Percentiles rank a stretch among this genome's conserved stretches.
Evolutionary conservation across 768 basidiomycete species (phyloP).

Genomic region (Suillus lakei): DNA sequence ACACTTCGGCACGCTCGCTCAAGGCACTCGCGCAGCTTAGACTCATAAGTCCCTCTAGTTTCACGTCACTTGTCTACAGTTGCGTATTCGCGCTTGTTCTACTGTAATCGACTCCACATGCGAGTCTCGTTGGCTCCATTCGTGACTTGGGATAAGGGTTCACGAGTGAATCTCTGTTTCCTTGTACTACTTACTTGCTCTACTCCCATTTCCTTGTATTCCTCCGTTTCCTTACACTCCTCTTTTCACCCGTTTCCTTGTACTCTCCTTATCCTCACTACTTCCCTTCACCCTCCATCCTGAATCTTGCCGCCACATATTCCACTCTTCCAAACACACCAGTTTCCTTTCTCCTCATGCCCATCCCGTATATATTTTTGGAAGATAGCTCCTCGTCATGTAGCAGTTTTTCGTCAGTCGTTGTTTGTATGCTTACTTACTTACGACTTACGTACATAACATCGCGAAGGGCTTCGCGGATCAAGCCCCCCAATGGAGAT

Average conservation of each 20-base stretch:
- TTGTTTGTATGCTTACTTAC: constrained; percentile 4
- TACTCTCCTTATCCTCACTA: not conserved
- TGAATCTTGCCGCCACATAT: not conserved
- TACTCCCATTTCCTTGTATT: not conserved
- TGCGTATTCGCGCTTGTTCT: not conserved
- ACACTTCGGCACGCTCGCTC: not conserved
- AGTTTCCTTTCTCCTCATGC: not conserved
- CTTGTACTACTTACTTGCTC: constrained; percentile 1
- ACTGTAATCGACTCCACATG: constrained; percentile 1
- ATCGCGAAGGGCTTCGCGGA: constrained; percentile 56
- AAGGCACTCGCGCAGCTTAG: constrained; percentile 1
- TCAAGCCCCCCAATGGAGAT: constrained; percentile 46
- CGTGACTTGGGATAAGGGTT: not conserved
- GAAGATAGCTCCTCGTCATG: constrained; percentile 10
- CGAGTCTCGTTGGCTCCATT: not conserved
- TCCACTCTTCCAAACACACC: constrained; percentile 3
- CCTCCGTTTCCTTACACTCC: not conserved
- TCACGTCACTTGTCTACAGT: not conserved
- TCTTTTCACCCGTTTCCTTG: not conserved
- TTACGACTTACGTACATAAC: constrained; percentile 24
- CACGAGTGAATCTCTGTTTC: not conserved
- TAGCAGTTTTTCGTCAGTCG: constrained; percentile 4
- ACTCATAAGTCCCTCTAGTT: not conserved
- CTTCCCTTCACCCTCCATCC: not conserved
- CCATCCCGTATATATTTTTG: constrained; percentile 15